Evolutionary conservation across 1,284 basidiomycete genomes (phyloP).

Genomic region (Abortiporus biennis): DNA sequence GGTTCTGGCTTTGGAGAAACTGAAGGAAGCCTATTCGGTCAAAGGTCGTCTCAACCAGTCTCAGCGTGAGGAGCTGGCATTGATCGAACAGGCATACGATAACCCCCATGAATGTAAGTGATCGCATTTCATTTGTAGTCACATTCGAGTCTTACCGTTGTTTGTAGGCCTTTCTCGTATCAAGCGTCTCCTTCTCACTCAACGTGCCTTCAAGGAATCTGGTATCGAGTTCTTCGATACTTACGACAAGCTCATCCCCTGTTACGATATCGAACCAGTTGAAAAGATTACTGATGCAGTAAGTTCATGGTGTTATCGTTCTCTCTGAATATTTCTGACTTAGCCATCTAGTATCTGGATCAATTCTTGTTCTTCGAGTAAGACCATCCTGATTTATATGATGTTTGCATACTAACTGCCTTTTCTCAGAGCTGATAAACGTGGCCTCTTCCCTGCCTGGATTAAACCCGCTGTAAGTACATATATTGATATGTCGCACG

Average conservation of each 20-base stretch:
- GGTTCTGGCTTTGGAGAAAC: constrained; percentile 90
- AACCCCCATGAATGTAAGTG: constrained; percentile 82
- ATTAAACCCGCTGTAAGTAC: constrained; percentile 94
- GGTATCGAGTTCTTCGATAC: constrained; percentile 96
- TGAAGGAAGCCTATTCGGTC: constrained; percentile 98
- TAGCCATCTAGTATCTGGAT: constrained; percentile 74
- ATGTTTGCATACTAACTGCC: too few species aligned
- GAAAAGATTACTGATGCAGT: constrained; percentile 98
- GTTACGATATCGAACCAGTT: constrained; percentile 96
- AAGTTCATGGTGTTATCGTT: constrained; percentile 21
- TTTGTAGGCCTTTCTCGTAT: constrained; percentile 80
- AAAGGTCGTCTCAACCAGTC: constrained; percentile 95
- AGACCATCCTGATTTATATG: constrained; percentile 18
- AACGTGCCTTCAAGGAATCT: constrained; percentile 95
- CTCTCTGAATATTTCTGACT: background rate
- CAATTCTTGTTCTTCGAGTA: constrained; percentile 84
- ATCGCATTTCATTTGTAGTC: background rate
- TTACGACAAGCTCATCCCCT: constrained; percentile 96
- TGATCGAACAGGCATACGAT: constrained; percentile 96
- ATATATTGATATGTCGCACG: constrained; percentile 19
- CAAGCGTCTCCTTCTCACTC: constrained; percentile 91
- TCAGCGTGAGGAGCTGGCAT: constrained; percentile 91
- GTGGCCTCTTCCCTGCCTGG: constrained; percentile 94
- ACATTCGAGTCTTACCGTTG: constrained; percentile 9
- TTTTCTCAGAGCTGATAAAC: constrained; percentile 90